phyloP scores from a whole-genome alignment of 2,329 filamentous ascomycete genomes.

The Karstenula rhodostoma region DNA sequence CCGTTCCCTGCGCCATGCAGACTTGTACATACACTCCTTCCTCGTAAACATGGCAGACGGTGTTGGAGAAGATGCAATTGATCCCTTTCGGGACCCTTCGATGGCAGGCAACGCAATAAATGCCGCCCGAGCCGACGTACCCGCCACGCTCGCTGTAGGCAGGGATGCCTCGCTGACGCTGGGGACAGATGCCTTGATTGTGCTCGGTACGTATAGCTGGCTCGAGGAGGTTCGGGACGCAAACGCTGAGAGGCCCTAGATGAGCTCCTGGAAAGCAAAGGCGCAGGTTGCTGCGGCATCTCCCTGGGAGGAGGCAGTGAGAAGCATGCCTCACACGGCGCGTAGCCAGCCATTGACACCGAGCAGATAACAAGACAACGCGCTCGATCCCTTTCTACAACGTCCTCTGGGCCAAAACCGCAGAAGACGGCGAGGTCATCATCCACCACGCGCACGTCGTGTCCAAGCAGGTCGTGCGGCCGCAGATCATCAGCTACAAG shows the following conservation, averaged over 20 bases:
- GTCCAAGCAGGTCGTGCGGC: conserved; percentile 64
- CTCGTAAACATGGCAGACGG: conserved; percentile 35
- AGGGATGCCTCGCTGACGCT: conserved; percentile 68
- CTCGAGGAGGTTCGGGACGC: not conserved
- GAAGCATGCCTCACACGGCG: conserved; percentile 10
- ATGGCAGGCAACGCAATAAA: conserved; percentile 19
- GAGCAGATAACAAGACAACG: conserved; percentile 57
- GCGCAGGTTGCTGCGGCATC: conserved; percentile 65
- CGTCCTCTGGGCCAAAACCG: conserved; percentile 79
- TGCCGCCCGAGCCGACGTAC: conserved; percentile 18
- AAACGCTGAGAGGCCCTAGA: conserved; percentile 50
- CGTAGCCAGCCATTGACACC: conserved; percentile 18
- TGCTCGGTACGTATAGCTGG: conserved; percentile 58
- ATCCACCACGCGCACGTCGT: conserved; percentile 75
- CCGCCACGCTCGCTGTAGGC: conserved; percentile 61
- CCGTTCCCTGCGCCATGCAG: not conserved
- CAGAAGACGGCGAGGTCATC: conserved; percentile 64
- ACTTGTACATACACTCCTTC: not conserved
- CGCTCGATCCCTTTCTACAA: conserved; percentile 79
- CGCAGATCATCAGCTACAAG: conserved; percentile 68
- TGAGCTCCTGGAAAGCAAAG: conserved; percentile 60
- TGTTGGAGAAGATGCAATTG: conserved; percentile 23
- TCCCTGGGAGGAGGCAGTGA: conserved; percentile 58
- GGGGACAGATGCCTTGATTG: conserved; percentile 66
- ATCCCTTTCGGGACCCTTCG: conserved; percentile 44